Evolutionary conservation across 345 rosid genomes (phyloP).

Genomic region (Fremontodendron californicum): DNA sequence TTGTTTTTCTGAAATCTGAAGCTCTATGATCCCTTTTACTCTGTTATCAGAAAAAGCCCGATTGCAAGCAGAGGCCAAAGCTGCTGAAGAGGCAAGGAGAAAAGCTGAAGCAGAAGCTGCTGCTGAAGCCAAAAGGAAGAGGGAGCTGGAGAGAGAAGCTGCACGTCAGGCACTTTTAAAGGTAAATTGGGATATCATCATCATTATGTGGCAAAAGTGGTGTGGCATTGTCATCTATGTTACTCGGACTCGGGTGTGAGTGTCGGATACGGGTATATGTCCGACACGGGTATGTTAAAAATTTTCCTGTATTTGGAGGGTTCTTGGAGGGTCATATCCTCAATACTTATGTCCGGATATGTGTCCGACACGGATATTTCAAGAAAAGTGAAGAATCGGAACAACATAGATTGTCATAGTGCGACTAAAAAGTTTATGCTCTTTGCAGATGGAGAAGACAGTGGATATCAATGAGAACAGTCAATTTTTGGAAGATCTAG

Average conservation of each 20-base stretch:
- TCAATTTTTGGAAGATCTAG: conserved; percentile 75
- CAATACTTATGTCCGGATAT: background rate
- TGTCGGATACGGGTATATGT: background rate
- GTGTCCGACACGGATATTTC: background rate
- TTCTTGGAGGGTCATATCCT: background rate
- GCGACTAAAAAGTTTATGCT: conserved; percentile 8
- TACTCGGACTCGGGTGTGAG: background rate
- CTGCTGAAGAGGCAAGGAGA: conserved; percentile 75
- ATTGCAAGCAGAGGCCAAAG: conserved; percentile 78
- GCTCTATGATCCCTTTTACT: background rate
- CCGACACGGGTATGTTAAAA: background rate
- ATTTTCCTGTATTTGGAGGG: background rate
- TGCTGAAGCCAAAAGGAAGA: conserved; percentile 65
- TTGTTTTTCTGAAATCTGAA: conserved; percentile 9
- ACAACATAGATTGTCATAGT: conserved; percentile 19
- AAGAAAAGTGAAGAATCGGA: background rate
- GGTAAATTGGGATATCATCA: conserved; percentile 33
- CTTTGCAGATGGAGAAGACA: conserved; percentile 83
- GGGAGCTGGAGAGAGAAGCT: conserved; percentile 86
- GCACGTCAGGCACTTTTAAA: conserved; percentile 78
- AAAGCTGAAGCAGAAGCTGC: conserved; percentile 77
- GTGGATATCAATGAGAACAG: conserved; percentile 82
- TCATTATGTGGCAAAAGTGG: background rate
- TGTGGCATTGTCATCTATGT: background rate
- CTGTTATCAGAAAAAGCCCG: conserved; percentile 66